Percentiles rank a stretch among this genome's conserved stretches.
Evolutionary conservation across 140 eudicot species (phyloP).

Genomic region (Stevia rebaudiana): DNA sequence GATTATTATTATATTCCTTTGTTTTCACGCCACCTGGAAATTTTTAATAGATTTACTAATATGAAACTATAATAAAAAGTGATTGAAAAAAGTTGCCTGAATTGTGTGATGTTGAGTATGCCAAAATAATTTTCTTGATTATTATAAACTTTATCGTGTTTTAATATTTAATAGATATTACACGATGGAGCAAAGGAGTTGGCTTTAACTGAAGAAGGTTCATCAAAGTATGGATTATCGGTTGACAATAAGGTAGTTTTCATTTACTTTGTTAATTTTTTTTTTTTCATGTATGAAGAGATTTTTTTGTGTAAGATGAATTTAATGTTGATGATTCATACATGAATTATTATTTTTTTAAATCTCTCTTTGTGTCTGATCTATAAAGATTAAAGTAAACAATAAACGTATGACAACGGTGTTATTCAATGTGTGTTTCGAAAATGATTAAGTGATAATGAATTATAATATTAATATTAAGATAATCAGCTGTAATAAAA

Average conservation of each 20-base stretch:
- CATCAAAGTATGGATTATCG: slow-evolving; percentile 63
- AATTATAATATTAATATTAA: neutral
- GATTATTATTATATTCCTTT: slow-evolving; percentile 51
- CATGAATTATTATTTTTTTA: neutral
- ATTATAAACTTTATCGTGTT: slow-evolving; percentile 6
- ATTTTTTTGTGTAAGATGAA: neutral
- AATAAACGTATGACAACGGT: neutral
- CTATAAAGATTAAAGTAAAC: neutral
- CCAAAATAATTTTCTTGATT: neutral
- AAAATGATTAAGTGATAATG: neutral
- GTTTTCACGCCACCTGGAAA: slow-evolving; percentile 12
- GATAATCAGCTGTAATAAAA: neutral
- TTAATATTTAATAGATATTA: slow-evolving; percentile 53
- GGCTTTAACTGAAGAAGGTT: slow-evolving; percentile 59
- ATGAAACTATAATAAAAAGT: slow-evolving; percentile 10
- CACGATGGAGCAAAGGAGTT: slow-evolving; percentile 86
- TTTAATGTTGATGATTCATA: neutral
- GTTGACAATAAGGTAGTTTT: slow-evolving; percentile 61
- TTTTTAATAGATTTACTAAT: slow-evolving; percentile 9
- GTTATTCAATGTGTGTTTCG: neutral
- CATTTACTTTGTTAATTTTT: neutral
- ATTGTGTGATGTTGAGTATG: slow-evolving; percentile 12
- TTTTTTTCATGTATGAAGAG: neutral
- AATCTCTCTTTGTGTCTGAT: neutral
- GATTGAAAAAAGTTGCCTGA: neutral